Conservation (phyloP, 768 basidiomycete species). For the Trametes meyenii region DNA sequence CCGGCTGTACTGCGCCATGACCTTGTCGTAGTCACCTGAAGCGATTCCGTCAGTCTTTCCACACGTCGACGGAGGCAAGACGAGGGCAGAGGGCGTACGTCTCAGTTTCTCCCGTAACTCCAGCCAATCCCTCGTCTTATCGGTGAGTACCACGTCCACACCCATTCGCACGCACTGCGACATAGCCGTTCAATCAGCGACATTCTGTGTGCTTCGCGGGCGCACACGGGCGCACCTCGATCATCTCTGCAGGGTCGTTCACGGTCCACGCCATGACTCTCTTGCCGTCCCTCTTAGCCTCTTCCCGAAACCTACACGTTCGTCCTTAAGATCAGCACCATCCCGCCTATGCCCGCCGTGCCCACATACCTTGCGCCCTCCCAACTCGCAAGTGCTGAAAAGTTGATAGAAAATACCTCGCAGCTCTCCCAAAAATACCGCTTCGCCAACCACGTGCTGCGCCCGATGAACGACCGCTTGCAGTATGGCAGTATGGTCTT, state of each 20-base stretch:
- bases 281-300: conserved; percentile 82
- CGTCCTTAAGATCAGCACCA: not conserved
- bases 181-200: not conserved
- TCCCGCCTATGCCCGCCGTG: not conserved
- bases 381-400: conserved; percentile 61
- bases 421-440: conserved; percentile 88
- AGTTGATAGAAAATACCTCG: conserved; percentile 83
- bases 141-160: conserved; percentile 78
- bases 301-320: conserved; percentile 64
- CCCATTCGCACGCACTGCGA: conserved; percentile 71
- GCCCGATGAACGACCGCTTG: conserved; percentile 80
- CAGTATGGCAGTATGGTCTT: conserved; percentile 77
- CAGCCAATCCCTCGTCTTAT: conserved; percentile 70
- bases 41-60: not conserved
- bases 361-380: conserved; percentile 53
- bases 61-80: not conserved
- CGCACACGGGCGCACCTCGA: conserved; percentile 60
- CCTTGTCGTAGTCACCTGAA: conserved; percentile 65
- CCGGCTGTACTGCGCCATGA: conserved; percentile 57
- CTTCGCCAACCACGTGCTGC: conserved; percentile 68
- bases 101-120: conserved; percentile 60
- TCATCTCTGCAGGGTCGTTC: conserved; percentile 84
- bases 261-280: conserved; percentile 94
- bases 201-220: not conserved
- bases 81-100: conserved; percentile 41